These are phyloP conservation scores for Agapanthus africanus DNA, from an alignment of 106 monocot genomes.

Conservation along the genomic window DNA sequence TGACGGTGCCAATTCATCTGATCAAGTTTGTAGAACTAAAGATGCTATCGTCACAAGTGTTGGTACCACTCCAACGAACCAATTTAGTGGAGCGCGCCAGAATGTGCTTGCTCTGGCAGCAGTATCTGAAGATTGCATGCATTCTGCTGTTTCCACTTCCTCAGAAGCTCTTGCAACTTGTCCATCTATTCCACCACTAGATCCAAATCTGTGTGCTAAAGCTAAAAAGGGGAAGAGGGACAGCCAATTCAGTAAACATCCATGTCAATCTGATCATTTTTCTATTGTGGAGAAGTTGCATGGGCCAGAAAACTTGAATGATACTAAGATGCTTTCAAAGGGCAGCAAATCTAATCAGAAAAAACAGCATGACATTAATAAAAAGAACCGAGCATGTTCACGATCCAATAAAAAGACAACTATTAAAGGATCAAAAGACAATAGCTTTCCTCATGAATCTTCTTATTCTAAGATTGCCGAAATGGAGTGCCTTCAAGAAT, in stretches of 20 bases:
- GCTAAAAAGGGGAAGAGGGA: constrained; percentile 5
- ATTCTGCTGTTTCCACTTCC: constrained; percentile 16
- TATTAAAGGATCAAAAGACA: constrained; percentile 14
- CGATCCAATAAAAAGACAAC: constrained; percentile 14
- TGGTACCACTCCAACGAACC: constrained; percentile 10
- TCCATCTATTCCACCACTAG: constrained; percentile 8
- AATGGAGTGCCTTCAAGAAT: constrained; percentile 8
- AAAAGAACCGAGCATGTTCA: constrained; percentile 8
- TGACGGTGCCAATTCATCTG: constrained; percentile 22
- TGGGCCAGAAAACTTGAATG: constrained; percentile 2
- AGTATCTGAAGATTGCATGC: constrained; percentile 12
- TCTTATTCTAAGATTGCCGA: constrained; percentile 8
- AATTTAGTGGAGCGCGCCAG: constrained; percentile 15
- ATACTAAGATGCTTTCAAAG: constrained; percentile 13
- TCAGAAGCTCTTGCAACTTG: neutral
- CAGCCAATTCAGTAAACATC: constrained; percentile 3
- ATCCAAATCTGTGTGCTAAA: neutral
- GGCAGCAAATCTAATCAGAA: constrained; percentile 12
- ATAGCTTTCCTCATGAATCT: constrained; percentile 2
- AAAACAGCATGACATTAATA: constrained; percentile 6
- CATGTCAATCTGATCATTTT: constrained; percentile 14
- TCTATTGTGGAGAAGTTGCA: constrained; percentile 15
- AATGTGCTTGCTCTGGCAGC: constrained; percentile 9
- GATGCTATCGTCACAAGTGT: constrained; percentile 21
- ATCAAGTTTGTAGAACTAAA: constrained; percentile 11